These are phyloP conservation scores for Colletotrichum costaricense DNA, from an alignment of 2,329 filamentous ascomycete genomes.

Conservation along the genomic window DNA sequence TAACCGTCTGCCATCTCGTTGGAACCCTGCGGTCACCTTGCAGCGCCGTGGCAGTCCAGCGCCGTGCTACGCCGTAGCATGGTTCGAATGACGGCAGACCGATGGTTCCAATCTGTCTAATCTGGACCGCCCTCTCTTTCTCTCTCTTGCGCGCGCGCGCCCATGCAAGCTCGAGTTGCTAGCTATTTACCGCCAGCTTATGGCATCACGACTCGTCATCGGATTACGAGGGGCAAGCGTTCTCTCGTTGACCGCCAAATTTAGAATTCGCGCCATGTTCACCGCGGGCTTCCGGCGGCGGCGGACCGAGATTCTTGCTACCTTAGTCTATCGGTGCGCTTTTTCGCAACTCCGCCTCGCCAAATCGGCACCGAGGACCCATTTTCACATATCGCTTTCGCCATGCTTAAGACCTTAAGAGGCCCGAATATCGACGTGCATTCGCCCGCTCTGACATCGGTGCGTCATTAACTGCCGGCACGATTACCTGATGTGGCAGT, in stretches of 20 bases:
- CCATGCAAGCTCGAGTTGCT: neutral
- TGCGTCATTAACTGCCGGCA: constrained; percentile 29
- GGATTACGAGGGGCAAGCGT: neutral
- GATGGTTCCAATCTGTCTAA: constrained; percentile 8
- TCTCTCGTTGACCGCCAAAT: constrained; percentile 1
- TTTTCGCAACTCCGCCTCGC: neutral
- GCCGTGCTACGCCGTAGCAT: constrained; percentile 13
- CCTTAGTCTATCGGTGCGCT: neutral
- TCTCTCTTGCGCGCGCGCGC: neutral
- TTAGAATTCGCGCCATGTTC: constrained; percentile 11
- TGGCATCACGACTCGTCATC: constrained; percentile 9
- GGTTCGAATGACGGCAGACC: constrained; percentile 12
- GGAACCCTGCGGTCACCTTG: constrained; percentile 27
- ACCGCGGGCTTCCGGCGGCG: neutral
- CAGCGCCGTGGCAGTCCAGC: constrained; percentile 23
- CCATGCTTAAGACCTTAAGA: constrained; percentile 10
- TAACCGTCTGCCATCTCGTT: constrained; percentile 29
- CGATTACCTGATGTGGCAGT: constrained; percentile 27
- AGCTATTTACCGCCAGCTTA: constrained; percentile 16
- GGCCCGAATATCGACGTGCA: constrained; percentile 20
- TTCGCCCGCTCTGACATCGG: constrained; percentile 32
- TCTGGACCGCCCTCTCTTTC: too few species aligned
- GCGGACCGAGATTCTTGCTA: neutral
- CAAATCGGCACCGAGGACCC: neutral
- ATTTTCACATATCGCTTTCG: constrained; percentile 1